Percentiles rank a stretch among this genome's conserved stretches.
Evolutionary conservation across 352 stramenopile genomes (phyloP).

Genomic region (Globisporangium carolinianum): DNA sequence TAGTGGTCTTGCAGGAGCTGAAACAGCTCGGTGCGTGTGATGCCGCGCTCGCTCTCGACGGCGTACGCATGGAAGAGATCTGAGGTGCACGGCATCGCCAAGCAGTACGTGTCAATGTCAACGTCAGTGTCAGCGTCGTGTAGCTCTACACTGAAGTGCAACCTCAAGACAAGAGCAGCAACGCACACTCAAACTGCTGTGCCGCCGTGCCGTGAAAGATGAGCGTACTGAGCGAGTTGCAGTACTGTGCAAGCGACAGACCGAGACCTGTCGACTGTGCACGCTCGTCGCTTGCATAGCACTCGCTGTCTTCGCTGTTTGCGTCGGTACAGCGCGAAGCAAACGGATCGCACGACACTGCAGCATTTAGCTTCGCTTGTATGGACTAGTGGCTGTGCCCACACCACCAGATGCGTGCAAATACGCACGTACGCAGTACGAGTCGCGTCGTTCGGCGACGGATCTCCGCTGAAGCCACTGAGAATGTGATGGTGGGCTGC

Average conservation of each 20-base stretch:
- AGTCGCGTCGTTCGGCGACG: background rate
- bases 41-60: constrained; percentile 42
- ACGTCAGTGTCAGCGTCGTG: background rate
- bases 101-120: no score
- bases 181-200: constrained; percentile 60
- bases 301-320: background rate
- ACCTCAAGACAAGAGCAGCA: background rate
- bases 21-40: constrained; percentile 45
- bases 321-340: no score
- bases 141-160: no score
- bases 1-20: constrained; percentile 55
- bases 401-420: no score
- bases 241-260: constrained; percentile 54
- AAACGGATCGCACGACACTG: no score
- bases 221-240: constrained; percentile 29
- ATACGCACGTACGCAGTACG: background rate
- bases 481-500: constrained; percentile 36
- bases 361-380: no score
- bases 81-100: constrained; percentile 4
- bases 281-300: background rate
- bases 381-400: no score
- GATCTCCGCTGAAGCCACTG: constrained; percentile 31
- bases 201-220: constrained; percentile 27
- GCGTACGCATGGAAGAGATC: constrained; percentile 54
- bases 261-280: constrained; percentile 11